Evolutionary conservation across 805 yeast species (phyloP), one percentile per base, ranked within the genome.

Genomic region (Nakazawaea ernobii): DNA sequence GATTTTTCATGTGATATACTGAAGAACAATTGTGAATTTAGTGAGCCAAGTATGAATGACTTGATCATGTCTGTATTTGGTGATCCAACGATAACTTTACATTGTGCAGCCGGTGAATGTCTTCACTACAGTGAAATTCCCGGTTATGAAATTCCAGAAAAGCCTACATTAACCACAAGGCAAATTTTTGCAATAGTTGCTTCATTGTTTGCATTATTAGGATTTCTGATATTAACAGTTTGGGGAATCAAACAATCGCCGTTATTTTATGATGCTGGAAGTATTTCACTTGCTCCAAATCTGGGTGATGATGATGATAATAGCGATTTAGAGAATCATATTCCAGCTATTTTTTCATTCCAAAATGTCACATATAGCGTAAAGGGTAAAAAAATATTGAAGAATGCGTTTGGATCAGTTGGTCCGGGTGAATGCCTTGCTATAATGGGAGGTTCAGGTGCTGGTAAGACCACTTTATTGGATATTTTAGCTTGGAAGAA

Each of bases 371-470:
- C 77, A 3, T 94, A 92, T 59, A 61, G 68, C 1, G 73, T 81
- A 0, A 77, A 79, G 9, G 69, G 69, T 0, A 74, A 69, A 24
- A 66, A 65, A 14, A 81, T 94, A 4, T 71, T 94, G 49, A 71
- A 75, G 10, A 70, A 75, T 28, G 74, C 88, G 0, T 80, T 78
- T 55, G 99, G 99, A 8, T 55, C 80, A 11, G 96, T 83, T 2
- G 79, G 79, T 44, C 96, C 97, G 2, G 85, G 97, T 35, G 90
- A 90, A 61, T 85, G 95, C 52, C 63, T 90, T 61, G 98, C 99
- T 0, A 89, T 94, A 37, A 88, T 94, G 96, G 99, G 99, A 39
- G 97, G 97, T 1, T 91, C 97, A 0, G 99, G 99, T 43, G 98
- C 99, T 11, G 99, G 99, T 45, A 94, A 94, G 61, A 92, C 99